phyloP scores from a whole-genome alignment of 345 rosid genomes.

The Lumnitzera racemosa region DNA sequence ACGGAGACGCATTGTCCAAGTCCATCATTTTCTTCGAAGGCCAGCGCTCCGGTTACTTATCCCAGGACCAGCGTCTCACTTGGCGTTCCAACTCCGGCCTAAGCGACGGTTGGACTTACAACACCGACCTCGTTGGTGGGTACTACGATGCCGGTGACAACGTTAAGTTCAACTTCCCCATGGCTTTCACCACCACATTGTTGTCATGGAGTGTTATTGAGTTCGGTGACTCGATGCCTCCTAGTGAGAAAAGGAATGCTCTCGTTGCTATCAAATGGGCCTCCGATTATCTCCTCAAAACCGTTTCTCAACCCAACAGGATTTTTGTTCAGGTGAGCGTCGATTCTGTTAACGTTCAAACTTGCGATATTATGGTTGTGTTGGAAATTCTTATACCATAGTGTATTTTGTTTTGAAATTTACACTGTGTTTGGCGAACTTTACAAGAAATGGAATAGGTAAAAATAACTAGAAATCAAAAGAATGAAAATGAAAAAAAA shows the following conservation, averaged over 20 bases:
- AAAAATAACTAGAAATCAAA: too few relatives aligned
- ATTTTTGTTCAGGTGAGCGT: constrained; percentile 80
- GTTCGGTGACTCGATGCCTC: constrained; percentile 76
- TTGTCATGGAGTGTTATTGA: constrained; percentile 86
- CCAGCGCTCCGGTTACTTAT: constrained; percentile 81
- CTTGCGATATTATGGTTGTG: too few relatives aligned
- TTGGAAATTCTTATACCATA: too few relatives aligned
- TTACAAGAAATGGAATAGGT: too few relatives aligned
- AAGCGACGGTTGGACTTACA: constrained; percentile 64
- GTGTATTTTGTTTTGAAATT: too few relatives aligned
- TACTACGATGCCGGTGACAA: constrained; percentile 97
- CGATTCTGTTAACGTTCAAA: not conserved
- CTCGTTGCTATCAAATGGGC: constrained; percentile 78
- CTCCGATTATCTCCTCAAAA: constrained; percentile 69
- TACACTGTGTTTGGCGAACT: too few relatives aligned
- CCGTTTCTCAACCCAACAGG: constrained; percentile 85
- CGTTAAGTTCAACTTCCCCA: constrained; percentile 82
- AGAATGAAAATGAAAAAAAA: too few relatives aligned
- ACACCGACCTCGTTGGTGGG: constrained; percentile 72
- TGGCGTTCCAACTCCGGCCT: constrained; percentile 82
- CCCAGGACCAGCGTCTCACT: constrained; percentile 49
- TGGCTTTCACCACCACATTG: constrained; percentile 94
- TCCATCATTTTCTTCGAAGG: constrained; percentile 95
- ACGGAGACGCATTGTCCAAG: constrained; percentile 71
- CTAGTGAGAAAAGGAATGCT: constrained; percentile 48